Evolutionary conservation across 2,329 filamentous ascomycete genomes (phyloP), one percentile per base, ranked within the genome.

Genomic region (Colletotrichum gigasporum): DNA sequence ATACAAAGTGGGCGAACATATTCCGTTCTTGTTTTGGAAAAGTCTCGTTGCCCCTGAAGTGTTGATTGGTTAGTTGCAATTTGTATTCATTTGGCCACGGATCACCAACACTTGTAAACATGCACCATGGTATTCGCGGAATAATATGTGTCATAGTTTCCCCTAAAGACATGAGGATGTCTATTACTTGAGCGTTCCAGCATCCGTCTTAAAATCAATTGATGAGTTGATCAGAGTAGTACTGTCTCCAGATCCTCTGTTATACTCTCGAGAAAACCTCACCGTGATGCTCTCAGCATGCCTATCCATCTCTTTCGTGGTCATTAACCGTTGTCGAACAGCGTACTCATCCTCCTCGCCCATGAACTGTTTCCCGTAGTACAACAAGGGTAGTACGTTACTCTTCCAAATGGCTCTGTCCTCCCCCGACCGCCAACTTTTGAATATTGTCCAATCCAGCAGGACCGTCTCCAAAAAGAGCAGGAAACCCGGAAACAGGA

Each of bases 381-480:
- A 53, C 3, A 53, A 12, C 22, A 53, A 1, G 0, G 50, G 50
- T 0, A 53, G 7, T 0, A 41, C 1, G 11, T 26, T 53, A 22
- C 50, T 22, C 16, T 53, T 53, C 50, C 50, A 53, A 0, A 53
- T 35, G 4, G 35, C 35, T 4, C 41, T 35, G n/a, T 41, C 35
- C 1, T 1, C 50, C 11, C 35, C 22, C 0, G 10, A n/a, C 50
- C 50, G 14, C 50, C 50, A 30, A 20, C 34, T 41, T 10, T 35
- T n/a, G 0, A 11, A 20, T 12, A 53, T 53, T 14, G 30, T 53
- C 50, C 12, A 10, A 10, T 9, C 35, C 20, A 53, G 50, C n/a
- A 53, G 12, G 5, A 28, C 12, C 14, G 16, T n/a, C 50, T 53
- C 50, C 20, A 41, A 10, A 8, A 18, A 12, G 5, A 53, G 20